A percentile compares a stretch with the other conserved stretches of the same genome.
phyloP scores from a whole-genome alignment of 169 alveolate species.

The Cyclospora cayetanensis region DNA sequence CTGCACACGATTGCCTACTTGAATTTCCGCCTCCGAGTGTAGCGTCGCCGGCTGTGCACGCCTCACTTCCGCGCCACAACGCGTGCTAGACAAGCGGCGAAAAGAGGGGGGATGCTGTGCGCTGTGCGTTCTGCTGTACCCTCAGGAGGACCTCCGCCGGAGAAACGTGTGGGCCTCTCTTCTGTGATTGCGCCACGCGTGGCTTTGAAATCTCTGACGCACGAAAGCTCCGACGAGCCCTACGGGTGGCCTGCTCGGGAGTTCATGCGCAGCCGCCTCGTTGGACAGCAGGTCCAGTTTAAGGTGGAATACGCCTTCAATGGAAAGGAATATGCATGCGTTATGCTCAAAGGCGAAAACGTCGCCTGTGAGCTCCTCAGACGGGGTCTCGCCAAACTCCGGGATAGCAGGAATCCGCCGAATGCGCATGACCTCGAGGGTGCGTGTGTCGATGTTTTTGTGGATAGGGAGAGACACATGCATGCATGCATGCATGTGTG shows the following conservation, averaged over 20 bases:
- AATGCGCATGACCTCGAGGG: slow-evolving; percentile 43
- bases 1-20: too few species aligned
- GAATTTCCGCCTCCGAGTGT: too few species aligned
- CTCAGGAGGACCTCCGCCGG: slow-evolving; percentile 70
- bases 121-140: too few species aligned
- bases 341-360: slow-evolving; percentile 9
- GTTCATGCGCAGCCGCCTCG: slow-evolving; percentile 36
- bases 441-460: background rate
- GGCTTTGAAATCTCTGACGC: slow-evolving; percentile 57
- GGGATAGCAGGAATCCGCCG: slow-evolving; percentile 37
- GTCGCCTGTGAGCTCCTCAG: slow-evolving; percentile 32
- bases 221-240: slow-evolving; percentile 66
- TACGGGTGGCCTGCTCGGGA: slow-evolving; percentile 68
- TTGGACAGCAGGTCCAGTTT: slow-evolving; percentile 67
- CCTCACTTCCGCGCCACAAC: too few species aligned
- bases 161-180: slow-evolving; percentile 36
- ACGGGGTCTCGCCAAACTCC: slow-evolving; percentile 51
- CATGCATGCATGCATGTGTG: background rate
- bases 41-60: too few species aligned
- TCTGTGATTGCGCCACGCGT: slow-evolving; percentile 61
- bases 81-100: too few species aligned
- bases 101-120: too few species aligned
- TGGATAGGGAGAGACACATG: background rate
- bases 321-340: slow-evolving; percentile 14
- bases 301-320: slow-evolving; percentile 36